phyloP scores from a whole-genome alignment of 1,139 yeast species.

The Nakaseomyces delphensis region DNA sequence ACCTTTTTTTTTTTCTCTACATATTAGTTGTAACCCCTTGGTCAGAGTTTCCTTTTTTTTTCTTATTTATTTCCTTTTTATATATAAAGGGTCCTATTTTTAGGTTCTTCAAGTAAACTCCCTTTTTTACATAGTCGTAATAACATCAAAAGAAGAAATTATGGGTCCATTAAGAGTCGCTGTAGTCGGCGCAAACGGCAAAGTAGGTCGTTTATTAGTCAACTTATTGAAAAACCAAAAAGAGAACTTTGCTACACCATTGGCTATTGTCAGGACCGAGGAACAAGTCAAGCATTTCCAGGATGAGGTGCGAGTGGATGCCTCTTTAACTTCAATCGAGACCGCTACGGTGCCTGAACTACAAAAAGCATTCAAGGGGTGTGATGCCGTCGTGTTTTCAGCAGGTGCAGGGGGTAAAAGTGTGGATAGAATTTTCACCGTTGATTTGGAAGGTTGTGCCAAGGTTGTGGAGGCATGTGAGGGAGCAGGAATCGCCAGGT shows the following conservation, averaged over 20 bases:
- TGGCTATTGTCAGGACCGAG: slow-evolving; percentile 45
- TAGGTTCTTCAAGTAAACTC: too few relatives aligned
- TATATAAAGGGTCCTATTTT: too few relatives aligned
- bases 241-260: slow-evolving; percentile 26
- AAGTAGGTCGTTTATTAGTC: slow-evolving; percentile 42
- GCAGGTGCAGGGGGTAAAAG: slow-evolving; percentile 60
- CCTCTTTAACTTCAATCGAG: slow-evolving; percentile 36
- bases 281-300: slow-evolving; percentile 38
- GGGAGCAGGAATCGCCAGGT: slow-evolving; percentile 39
- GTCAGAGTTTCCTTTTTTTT: too few relatives aligned
- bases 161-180: slow-evolving; percentile 31
- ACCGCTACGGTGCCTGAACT: slow-evolving; percentile 34
- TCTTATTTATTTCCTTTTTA: too few relatives aligned
- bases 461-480: slow-evolving; percentile 50
- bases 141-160: neutral
- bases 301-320: slow-evolving; percentile 33
- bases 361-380: slow-evolving; percentile 37
- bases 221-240: slow-evolving; percentile 22
- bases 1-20: too few relatives aligned
- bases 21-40: too few relatives aligned
- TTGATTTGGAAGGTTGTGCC: slow-evolving; percentile 57
- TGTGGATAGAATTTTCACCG: slow-evolving; percentile 39
- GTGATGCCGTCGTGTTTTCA: slow-evolving; percentile 50
- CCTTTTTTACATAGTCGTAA: too few relatives aligned
- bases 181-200: slow-evolving; percentile 58